A percentile compares a stretch with the other conserved stretches of the same genome.
phyloP scores from a whole-genome alignment of 2,329 filamentous ascomycete species.

The Aspergillus terreus region DNA sequence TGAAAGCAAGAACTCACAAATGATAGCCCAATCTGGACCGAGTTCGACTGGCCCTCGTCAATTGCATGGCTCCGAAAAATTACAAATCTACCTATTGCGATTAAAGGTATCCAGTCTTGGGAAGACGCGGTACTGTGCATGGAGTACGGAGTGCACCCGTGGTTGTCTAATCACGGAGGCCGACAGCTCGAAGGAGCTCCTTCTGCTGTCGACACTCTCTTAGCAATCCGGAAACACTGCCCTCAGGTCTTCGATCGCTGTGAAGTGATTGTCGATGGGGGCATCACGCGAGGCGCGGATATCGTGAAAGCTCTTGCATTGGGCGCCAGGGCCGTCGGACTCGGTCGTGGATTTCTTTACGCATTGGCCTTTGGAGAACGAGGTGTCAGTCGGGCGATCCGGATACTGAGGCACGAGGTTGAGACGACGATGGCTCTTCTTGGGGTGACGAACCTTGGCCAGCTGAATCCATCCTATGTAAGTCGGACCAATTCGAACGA shows the following conservation, averaged over 20 bases:
- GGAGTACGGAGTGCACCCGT: constrained; percentile 4
- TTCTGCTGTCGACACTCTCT: constrained; percentile 2
- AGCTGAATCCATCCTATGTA: constrained; percentile 5
- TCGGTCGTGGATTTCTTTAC: constrained; percentile 4
- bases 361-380: background rate
- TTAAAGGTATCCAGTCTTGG: constrained; percentile 8
- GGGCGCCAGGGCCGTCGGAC: constrained; percentile 2
- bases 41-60: background rate
- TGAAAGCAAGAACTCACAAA: background rate
- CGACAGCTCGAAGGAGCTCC: constrained; percentile 6
- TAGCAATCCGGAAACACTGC: constrained; percentile 1
- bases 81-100: constrained; percentile 5
- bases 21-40: background rate
- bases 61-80: background rate
- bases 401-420: constrained; percentile 4
- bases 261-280: constrained; percentile 6
- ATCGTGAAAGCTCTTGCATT: constrained; percentile 6
- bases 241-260: background rate
- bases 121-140: constrained; percentile 4
- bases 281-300: constrained; percentile 4
- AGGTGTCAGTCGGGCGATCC: constrained; percentile 3
- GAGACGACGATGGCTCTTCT: constrained; percentile 7
- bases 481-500: background rate
- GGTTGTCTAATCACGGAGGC: constrained; percentile 8
- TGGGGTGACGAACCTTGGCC: background rate